Base-by-base conservation (phyloP, 1,284 basidiomycete genomes). In the Puccinia horiana region DNA sequence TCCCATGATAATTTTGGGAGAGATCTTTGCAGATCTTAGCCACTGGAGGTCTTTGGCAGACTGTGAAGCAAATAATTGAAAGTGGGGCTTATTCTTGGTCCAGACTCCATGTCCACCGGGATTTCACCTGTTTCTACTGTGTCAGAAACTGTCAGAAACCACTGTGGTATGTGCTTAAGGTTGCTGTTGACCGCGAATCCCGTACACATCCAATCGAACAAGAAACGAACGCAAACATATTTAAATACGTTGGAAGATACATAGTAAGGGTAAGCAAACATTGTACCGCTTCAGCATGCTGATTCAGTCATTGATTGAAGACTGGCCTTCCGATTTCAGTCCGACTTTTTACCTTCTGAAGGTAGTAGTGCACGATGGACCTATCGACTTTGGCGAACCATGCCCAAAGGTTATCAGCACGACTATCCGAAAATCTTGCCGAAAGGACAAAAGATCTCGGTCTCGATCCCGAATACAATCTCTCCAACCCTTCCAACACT, bases 391-490 rank as follows among this genome's bases (percentile, higher is more conserved):
- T 75, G n/a, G 61, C 72, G n/a, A 75, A 44, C 61, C 80, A 81
- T 75, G 80, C 80, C 9, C 80, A 81, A 52, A 73, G 72, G 44
- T 49, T 81, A 49, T 81, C 80, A 37, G 80, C 80, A n/a, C 37
- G 80, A 37, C 29, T 81, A 26, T 72, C 80, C 4, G 80, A 81
- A 67, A 81, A 81, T 35, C 18, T 81, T 29, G 70, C 80, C 12
- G 80, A 81, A 69, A 18, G 80, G 63, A 65, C 72, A 20, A 81
- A 81, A 65, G 80, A 81, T 44, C 58, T 81, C 56, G 80, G 72
- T 42, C 58, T 81, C 14, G 78, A 81, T 63, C 49, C 78, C 23
- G 78, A 81, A 73, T 79, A 79, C 40, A 81, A 74, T 49, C 47
- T 73, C 23, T 56, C 78, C 18, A 61, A 70, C 23, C 67, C 67